Percentiles rank a stretch among this genome's conserved stretches.
phyloP scores from a whole-genome alignment of 1,139 yeast species.

The Geotrichum siamense region DNA sequence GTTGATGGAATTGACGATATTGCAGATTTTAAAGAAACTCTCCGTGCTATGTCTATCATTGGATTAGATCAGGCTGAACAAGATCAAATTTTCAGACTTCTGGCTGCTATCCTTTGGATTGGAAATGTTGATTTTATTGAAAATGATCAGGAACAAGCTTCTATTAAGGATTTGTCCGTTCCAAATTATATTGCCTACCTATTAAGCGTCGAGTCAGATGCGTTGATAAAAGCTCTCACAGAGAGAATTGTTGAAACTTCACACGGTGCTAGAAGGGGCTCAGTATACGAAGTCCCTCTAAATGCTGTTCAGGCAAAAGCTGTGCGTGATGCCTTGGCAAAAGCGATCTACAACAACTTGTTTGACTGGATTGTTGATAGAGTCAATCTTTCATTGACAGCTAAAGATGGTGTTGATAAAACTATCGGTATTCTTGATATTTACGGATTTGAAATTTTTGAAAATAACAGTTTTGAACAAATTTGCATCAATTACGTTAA shows the following conservation, averaged over 20 bases:
- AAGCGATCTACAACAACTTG: conserved; percentile 84
- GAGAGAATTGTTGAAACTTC: conserved; percentile 85
- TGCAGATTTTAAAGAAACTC: conserved; percentile 70
- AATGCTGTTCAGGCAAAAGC: conserved; percentile 90
- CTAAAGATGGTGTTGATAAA: conserved; percentile 48
- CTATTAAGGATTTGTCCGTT: conserved; percentile 74
- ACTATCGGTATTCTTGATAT: conserved; percentile 94
- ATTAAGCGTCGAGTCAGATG: conserved; percentile 67
- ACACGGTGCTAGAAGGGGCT: conserved; percentile 74
- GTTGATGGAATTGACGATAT: conserved; percentile 84
- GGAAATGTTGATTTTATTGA: conserved; percentile 86
- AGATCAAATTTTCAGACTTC: conserved; percentile 77
- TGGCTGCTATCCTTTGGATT: conserved; percentile 86
- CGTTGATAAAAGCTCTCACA: conserved; percentile 59
- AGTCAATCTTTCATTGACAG: conserved; percentile 66
- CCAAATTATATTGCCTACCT: conserved; percentile 91
- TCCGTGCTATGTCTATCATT: conserved; percentile 79
- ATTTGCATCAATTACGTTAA: conserved; percentile 95
- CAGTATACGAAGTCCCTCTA: conserved; percentile 89
- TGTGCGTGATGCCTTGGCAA: conserved; percentile 90
- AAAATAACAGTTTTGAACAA: conserved; percentile 93
- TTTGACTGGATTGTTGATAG: conserved; percentile 98
- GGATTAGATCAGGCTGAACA: conserved; percentile 79
- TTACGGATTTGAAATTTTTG: conserved; percentile 97
- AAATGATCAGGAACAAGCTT: conserved; percentile 75